Conservation (phyloP, 345 rosid species). For the Brassica juncea region DNA sequence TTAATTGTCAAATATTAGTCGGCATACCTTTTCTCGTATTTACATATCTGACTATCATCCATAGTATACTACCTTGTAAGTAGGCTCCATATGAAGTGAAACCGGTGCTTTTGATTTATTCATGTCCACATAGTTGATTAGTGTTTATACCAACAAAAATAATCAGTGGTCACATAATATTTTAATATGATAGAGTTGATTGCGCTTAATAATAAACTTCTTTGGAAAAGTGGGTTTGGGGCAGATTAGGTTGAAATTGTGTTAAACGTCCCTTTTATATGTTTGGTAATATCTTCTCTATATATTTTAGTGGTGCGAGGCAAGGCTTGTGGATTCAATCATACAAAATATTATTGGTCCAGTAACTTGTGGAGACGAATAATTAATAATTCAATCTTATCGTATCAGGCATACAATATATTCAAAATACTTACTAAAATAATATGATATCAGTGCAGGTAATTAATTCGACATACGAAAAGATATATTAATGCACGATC, state of each 20-base stretch:
- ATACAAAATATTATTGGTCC: background rate
- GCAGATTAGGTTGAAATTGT: conserved; percentile 32
- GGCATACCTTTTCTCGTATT: background rate
- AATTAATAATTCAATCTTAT: background rate
- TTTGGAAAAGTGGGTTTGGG: conserved; percentile 9
- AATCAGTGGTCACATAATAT: conserved; percentile 16
- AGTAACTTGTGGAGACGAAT: conserved; percentile 26
- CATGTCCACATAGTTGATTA: background rate
- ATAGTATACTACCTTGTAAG: background rate
- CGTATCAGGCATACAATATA: conserved; percentile 1
- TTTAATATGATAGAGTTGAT: background rate
- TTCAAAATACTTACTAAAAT: background rate
- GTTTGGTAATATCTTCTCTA: conserved; percentile 22
- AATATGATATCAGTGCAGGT: background rate
- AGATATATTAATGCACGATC: background rate
- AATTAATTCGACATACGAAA: background rate
- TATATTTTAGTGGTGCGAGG: conserved; percentile 21
- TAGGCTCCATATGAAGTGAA: background rate
- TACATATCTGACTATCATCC: background rate
- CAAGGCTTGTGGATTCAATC: conserved; percentile 20
- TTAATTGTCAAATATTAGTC: background rate
- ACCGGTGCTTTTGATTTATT: background rate
- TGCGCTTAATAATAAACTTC: conserved; percentile 1
- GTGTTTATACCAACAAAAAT: conserved; percentile 11
- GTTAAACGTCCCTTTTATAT: conserved; percentile 38